Conservation (phyloP, 202 grass and related monocot species). For the Setaria italica region DNA sequence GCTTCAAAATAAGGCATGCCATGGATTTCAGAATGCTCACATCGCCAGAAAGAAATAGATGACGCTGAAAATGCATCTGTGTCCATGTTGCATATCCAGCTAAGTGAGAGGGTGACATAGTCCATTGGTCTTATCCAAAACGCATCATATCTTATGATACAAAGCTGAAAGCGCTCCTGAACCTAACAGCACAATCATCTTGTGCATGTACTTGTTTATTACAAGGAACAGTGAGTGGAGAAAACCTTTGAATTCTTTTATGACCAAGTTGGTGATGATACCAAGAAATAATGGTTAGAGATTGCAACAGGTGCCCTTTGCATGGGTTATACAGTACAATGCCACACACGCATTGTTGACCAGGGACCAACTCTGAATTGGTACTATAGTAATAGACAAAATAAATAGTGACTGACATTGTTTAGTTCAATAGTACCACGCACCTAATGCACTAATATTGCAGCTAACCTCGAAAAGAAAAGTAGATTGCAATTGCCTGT, state of each 20-base stretch:
- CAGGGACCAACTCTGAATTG: background rate
- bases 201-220: conserved; percentile 26
- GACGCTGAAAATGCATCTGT: background rate
- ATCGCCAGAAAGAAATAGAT: background rate
- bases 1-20: too few species aligned
- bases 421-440: background rate
- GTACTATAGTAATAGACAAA: background rate
- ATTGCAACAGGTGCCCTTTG: background rate
- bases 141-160: background rate
- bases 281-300: conserved; percentile 18
- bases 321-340: background rate
- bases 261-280: background rate
- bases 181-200: background rate
- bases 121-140: conserved; percentile 36
- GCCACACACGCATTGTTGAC: background rate
- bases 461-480: conserved; percentile 9
- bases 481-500: background rate
- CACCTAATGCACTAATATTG: background rate
- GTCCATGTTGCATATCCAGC: background rate
- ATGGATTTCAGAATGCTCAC: background rate
- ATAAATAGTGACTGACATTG: background rate
- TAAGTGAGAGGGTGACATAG: background rate
- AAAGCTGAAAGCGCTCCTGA: background rate
- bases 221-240: background rate
- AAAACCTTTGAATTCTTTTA: conserved; percentile 10